Conservation (phyloP, 768 basidiomycete genomes). For the Leccinum rimulosum region DNA sequence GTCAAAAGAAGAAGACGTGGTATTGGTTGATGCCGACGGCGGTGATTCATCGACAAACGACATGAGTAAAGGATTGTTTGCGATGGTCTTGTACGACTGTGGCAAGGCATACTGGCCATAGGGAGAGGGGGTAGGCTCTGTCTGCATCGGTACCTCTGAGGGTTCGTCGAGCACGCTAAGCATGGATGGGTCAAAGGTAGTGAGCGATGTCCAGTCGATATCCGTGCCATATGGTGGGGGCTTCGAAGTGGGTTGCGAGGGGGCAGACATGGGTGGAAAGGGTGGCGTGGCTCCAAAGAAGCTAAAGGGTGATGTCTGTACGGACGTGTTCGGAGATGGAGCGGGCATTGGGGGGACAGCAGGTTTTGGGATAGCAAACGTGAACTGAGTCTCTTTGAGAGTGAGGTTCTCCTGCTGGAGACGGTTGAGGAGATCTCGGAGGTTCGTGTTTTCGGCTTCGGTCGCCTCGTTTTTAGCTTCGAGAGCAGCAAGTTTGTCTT, state of each 20-base stretch:
- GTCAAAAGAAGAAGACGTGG: constrained; percentile 26
- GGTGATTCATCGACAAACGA: constrained; percentile 65
- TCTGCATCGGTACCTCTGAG: constrained; percentile 53
- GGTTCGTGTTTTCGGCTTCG: constrained; percentile 79
- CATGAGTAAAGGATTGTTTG: constrained; percentile 81
- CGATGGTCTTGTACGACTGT: constrained; percentile 69
- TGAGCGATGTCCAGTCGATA: constrained; percentile 63
- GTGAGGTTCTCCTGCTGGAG: constrained; percentile 85
- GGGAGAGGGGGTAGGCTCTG: constrained; percentile 48
- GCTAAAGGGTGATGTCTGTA: constrained; percentile 22
- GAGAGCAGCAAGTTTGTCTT: constrained; percentile 85
- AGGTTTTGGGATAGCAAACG: constrained; percentile 71
- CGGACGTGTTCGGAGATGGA: constrained; percentile 20
- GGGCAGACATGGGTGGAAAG: constrained; percentile 22
- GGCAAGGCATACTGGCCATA: constrained; percentile 50
- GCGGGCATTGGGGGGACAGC: constrained; percentile 18
- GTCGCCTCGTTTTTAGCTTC: constrained; percentile 78
- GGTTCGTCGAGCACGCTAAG: constrained; percentile 65
- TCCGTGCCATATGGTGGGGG: constrained; percentile 24
- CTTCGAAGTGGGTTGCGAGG: constrained; percentile 33
- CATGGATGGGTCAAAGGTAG: constrained; percentile 67
- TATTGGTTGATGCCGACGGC: constrained; percentile 22
- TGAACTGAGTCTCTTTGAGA: constrained; percentile 80
- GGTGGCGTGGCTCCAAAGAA: constrained; percentile 28
- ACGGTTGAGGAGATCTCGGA: constrained; percentile 79